Evolutionary conservation across 495 filamentous ascomycete genomes (phyloP).

Genomic region (Lichenothelia convexa): DNA sequence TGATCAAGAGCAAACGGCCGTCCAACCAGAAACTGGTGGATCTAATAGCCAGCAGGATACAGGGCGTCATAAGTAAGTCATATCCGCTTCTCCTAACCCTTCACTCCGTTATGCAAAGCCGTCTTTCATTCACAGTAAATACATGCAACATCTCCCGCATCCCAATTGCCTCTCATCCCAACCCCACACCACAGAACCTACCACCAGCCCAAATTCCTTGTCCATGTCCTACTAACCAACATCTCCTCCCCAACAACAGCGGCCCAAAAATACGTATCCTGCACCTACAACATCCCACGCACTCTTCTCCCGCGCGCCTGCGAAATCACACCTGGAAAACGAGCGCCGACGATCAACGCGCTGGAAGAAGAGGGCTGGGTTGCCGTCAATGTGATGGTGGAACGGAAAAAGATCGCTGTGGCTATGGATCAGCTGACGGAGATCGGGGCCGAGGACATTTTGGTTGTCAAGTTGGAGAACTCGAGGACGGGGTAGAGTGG

Average conservation of each 20-base stretch:
- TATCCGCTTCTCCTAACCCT: not conserved
- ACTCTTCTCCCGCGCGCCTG: constrained; percentile 43
- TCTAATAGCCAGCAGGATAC: constrained; percentile 63
- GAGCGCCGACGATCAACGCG: constrained; percentile 74
- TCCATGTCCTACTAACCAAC: constrained; percentile 7
- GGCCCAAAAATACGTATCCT: constrained; percentile 86
- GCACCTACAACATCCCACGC: constrained; percentile 85
- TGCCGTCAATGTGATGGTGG: constrained; percentile 83
- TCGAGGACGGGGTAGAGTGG: constrained; percentile 33
- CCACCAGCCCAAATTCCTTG: too few species aligned
- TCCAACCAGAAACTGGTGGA: constrained; percentile 61
- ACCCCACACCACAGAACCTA: constrained; percentile 1
- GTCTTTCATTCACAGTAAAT: too few species aligned
- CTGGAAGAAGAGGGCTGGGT: constrained; percentile 86
- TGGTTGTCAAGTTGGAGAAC: constrained; percentile 78
- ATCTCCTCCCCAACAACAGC: constrained; percentile 31
- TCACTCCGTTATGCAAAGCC: not conserved
- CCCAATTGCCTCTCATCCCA: not conserved
- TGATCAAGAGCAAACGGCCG: constrained; percentile 83
- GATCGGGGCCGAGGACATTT: constrained; percentile 70
- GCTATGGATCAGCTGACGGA: constrained; percentile 79
- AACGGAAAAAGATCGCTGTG: constrained; percentile 68
- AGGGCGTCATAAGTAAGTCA: constrained; percentile 68
- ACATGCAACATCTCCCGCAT: too few species aligned
- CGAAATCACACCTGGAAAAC: constrained; percentile 80